Evolutionary conservation across 208 protist genomes (phyloP), one percentile per base, ranked within the genome.

Genomic region (Acanthamoeba polyphaga): DNA sequence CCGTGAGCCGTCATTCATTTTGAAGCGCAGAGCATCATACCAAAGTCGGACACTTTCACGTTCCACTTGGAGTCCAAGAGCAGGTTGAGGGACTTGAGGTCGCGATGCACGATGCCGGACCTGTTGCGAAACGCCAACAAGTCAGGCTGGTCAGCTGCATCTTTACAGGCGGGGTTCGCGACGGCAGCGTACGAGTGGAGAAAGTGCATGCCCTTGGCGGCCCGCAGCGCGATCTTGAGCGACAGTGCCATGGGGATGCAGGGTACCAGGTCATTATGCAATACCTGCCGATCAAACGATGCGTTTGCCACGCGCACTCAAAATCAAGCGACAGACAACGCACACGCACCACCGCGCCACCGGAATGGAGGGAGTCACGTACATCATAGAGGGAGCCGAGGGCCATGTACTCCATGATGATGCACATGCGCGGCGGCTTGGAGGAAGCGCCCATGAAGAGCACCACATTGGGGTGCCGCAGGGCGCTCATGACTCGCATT

Each of bases 331-430:
- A n/a, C n/a, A n/a, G n/a, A n/a, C n/a, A n/a, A n/a, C n/a, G n/a
- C n/a, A n/a, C 62, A 68, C 7, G 24, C 38, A 22, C 62, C 8
- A 32, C 17, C 66, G 66, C 66, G 10, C 78, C 43, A 49, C 6
- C 43, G 43, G 43, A 58, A 19, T 58, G 15, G 38, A 58, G n/a
- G 43, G 82, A 12, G 34, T 32, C 15, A 43, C 60, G 84, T 66
- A 90, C 84, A 19, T 90, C 84, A 19, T 90, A 90, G n/a, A 90
- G 68, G 7, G 58, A 72, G 27, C 88, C 88, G 6, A 80, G 58
- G 15, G 88, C 13, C 64, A 78, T 78, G 66, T 64, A 93, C 88
- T 93, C 88, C 58, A 78, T 93, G 58, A 93, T 93, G 66, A 93
- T 80, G 51, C 88, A 93, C 64, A 78, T 74, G 5, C 66, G 58